These are phyloP conservation scores for Paecilomyces sp. DNA, from an alignment of 2,329 filamentous ascomycete genomes.

Conservation along the genomic window DNA sequence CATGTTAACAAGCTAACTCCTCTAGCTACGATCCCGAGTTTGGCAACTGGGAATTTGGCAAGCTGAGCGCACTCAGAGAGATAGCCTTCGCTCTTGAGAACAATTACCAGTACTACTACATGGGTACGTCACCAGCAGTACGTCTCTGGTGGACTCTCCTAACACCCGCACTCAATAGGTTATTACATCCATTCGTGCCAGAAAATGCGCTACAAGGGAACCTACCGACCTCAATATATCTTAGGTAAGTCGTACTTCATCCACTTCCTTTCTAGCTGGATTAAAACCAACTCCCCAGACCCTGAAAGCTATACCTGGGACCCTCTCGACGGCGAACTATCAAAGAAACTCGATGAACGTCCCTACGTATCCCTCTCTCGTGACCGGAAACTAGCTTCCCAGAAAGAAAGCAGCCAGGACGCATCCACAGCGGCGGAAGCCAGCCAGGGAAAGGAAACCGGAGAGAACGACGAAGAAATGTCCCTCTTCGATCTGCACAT, in stretches of 20 bases:
- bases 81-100: conserved; percentile 49
- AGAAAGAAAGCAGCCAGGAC: conserved; percentile 1
- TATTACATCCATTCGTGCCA: conserved; percentile 56
- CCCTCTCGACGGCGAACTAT: conserved; percentile 34
- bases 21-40: conserved; percentile 53
- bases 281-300: conserved; percentile 22
- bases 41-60: conserved; percentile 56
- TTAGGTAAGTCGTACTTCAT: conserved; percentile 28
- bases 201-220: conserved; percentile 47
- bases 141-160: background rate
- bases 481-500: conserved; percentile 41
- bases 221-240: conserved; percentile 41
- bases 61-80: conserved; percentile 55
- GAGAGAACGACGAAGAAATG: conserved; percentile 32
- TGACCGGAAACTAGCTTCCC: conserved; percentile 19
- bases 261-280: background rate
- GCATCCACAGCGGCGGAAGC: conserved; percentile 1
- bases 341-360: conserved; percentile 33
- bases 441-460: conserved; percentile 5
- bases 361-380: conserved; percentile 39
- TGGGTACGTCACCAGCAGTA: conserved; percentile 38
- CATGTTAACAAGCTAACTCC: background rate
- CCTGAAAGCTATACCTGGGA: conserved; percentile 41
- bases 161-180: conserved; percentile 25
- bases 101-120: conserved; percentile 56